Evolutionary conservation across 176 grass and related monocot genomes (phyloP), one percentile per base, ranked within the genome.

Genomic region (Ampelocalamus luodianensis): DNA sequence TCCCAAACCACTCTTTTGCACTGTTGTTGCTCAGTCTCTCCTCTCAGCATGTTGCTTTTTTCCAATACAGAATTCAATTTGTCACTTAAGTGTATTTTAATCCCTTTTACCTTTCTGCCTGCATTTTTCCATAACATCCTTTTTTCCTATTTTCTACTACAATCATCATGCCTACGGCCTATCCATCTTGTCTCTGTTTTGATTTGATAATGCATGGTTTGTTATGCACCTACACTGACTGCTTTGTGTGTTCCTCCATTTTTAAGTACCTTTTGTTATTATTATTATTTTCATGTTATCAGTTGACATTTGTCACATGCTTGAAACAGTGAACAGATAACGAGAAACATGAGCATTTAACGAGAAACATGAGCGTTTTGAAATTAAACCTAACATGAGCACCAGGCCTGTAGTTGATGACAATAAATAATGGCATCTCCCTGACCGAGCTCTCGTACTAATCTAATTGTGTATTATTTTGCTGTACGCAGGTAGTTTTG

Each of bases 401-500:
- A 42, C 70, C 1, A 24, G 17, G 44, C 1, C 3, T 76, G 13
- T 48, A 68, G 6, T 76, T 16, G 15, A 5, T 48, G 43, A 54
- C 26, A 42, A 23, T 24, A 71, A 43, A 81, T 36, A n/a, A 51
- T 64, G 22, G 8, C 56, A 80, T 79, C 23, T 43, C 13, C 24
- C 23, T 1, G 4, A 54, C 24, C 60, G 68, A 5, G 38, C 32
- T 5, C 14, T 56, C 2, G 1, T 56, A 10, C 79, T 85, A 15
- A 72, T 39, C 38, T 34, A 18, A 10, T 18, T 32, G 10, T 72
- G 4, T 69, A 42, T 76, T 58, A 3, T 26, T 58, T 62, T 72
- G 38, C 44, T 73, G 18, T 78, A 59, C 6, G 1, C 82, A 98
- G 96, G 96, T 95, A 62, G 42, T 65, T 77, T 67, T 98, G 76